These are phyloP conservation scores for Cutaneotrichosporon mucoides DNA, from an alignment of 1,284 basidiomycete species.

Conservation along the genomic window DNA sequence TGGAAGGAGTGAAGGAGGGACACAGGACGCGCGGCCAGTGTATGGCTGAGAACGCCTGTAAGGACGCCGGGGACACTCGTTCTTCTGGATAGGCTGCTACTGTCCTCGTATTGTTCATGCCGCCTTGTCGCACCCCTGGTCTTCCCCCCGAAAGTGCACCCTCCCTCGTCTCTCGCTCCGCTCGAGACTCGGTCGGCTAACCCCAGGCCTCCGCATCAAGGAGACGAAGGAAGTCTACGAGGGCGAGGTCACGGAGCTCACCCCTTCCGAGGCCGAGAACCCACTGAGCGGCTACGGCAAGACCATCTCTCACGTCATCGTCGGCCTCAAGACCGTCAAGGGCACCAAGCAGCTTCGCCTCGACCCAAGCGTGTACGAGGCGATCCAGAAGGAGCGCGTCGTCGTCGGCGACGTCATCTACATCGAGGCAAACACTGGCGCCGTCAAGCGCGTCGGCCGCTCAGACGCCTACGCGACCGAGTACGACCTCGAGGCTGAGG, in stretches of 20 bases:
- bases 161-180: background rate
- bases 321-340: constrained; percentile 94
- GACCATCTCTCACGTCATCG: constrained; percentile 93
- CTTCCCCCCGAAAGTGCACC: too few relatives aligned
- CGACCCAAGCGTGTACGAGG: constrained; percentile 94
- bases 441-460: constrained; percentile 95
- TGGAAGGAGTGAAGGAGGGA: too few relatives aligned
- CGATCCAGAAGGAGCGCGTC: constrained; percentile 95
- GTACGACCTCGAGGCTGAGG: constrained; percentile 96
- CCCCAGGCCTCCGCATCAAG: constrained; percentile 83
- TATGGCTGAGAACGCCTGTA: too few relatives aligned
- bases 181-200: background rate
- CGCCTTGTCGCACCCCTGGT: too few relatives aligned
- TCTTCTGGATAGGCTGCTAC: too few relatives aligned
- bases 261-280: constrained; percentile 91
- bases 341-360: constrained; percentile 96
- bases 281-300: constrained; percentile 96
- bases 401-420: constrained; percentile 96
- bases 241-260: constrained; percentile 95
- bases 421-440: constrained; percentile 89
- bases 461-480: constrained; percentile 99
- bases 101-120: too few relatives aligned
- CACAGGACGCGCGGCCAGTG: too few relatives aligned
- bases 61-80: too few relatives aligned
- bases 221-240: constrained; percentile 99